Evolutionary conservation across 2,329 filamentous ascomycete genomes (phyloP).

Genomic region (Talaromyces rugulosus): DNA sequence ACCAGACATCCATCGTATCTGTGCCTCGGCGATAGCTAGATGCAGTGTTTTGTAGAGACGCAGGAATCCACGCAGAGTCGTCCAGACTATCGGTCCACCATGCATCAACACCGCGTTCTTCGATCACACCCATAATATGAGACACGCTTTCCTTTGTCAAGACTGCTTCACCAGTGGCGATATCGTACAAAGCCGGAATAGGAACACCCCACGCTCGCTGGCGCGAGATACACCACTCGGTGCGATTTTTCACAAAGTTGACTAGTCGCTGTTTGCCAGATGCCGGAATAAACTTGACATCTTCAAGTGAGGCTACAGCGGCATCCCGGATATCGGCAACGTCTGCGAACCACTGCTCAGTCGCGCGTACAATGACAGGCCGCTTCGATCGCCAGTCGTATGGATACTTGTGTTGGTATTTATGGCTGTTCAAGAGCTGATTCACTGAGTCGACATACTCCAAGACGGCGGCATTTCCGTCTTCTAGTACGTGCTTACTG

Average conservation of each 20-base stretch:
- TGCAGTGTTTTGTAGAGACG: conserved; percentile 50
- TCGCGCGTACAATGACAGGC: conserved; percentile 85
- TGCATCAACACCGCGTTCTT: conserved; percentile 75
- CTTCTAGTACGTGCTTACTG: conserved; percentile 67
- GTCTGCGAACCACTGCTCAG: conserved; percentile 97
- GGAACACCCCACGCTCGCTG: conserved; percentile 96
- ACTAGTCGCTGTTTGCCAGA: conserved; percentile 69
- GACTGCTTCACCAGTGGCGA: conserved; percentile 65
- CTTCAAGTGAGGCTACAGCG: conserved; percentile 64
- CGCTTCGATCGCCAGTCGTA: conserved; percentile 97
- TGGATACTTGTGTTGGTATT: conserved; percentile 85
- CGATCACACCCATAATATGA: conserved; percentile 77
- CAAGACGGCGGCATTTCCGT: conserved; percentile 67
- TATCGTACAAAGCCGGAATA: conserved; percentile 82
- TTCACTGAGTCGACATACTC: conserved; percentile 58
- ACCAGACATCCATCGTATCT: conserved; percentile 99
- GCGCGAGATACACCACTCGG: conserved; percentile 96
- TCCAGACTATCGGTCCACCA: conserved; percentile 86
- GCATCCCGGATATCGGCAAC: conserved; percentile 74
- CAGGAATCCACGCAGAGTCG: conserved; percentile 72
- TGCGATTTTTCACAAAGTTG: conserved; percentile 81
- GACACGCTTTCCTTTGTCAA: conserved; percentile 73
- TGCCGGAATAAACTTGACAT: conserved; percentile 75
- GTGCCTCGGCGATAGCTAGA: conserved; percentile 65
- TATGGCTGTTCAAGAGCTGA: conserved; percentile 65